Evolutionary conservation across 139 green algal species (phyloP).

Genomic region (Gonium pectorale): DNA sequence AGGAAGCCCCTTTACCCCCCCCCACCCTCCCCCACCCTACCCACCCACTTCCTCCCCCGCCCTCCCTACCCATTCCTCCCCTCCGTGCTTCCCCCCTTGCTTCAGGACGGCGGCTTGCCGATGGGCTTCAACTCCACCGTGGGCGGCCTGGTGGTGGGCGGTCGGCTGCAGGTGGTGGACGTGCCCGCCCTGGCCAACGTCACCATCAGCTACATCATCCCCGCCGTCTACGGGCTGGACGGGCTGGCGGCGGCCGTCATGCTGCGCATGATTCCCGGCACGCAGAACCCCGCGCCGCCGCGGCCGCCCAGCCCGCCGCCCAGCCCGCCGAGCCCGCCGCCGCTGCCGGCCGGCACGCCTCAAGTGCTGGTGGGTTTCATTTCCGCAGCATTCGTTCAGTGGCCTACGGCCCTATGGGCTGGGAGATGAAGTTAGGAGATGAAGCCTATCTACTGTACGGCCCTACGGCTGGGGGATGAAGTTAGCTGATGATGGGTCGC

Average conservation of each 20-base stretch:
- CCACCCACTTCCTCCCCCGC: too few relatives aligned
- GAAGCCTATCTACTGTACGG: too few relatives aligned
- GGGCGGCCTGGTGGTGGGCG: background rate
- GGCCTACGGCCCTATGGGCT: too few relatives aligned
- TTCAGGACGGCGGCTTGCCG: too few relatives aligned
- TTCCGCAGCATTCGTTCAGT: too few relatives aligned
- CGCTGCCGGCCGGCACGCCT: background rate
- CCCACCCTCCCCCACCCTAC: too few relatives aligned
- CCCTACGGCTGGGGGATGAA: too few relatives aligned
- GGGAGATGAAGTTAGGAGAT: too few relatives aligned
- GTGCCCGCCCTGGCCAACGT: background rate
- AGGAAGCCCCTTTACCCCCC: too few relatives aligned
- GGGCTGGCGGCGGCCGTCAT: slow-evolving; percentile 19
- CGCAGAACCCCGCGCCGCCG: background rate
- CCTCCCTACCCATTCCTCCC: too few relatives aligned
- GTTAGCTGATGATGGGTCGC: too few relatives aligned
- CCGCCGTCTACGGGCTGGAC: background rate
- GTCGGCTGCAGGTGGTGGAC: background rate
- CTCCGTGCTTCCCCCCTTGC: too few relatives aligned
- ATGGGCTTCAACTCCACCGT: background rate
- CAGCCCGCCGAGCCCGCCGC: slow-evolving; percentile 2
- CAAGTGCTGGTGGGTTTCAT: background rate
- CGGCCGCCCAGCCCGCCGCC: background rate
- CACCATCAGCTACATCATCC: slow-evolving; percentile 24
- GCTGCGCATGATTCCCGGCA: slow-evolving; percentile 1